Percentiles rank a stretch among this genome's conserved stretches.
Evolutionary conservation across 2,329 filamentous ascomycete genomes (phyloP).

Genomic region (Furcasterigmium furcatum): DNA sequence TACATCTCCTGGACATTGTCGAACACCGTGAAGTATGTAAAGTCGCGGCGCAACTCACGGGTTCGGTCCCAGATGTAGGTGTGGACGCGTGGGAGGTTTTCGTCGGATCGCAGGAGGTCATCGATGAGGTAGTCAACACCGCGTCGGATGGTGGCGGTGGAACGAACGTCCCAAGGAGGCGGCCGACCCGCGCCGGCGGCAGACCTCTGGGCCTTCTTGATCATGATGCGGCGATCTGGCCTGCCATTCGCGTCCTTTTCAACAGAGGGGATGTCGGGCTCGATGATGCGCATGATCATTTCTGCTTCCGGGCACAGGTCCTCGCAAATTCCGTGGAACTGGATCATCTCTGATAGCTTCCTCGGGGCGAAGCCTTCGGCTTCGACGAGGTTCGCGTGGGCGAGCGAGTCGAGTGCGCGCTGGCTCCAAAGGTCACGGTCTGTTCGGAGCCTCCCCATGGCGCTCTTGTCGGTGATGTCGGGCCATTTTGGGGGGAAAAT

Average conservation of each 20-base stretch:
- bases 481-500: slow-evolving; percentile 51
- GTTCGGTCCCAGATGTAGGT: slow-evolving; percentile 68
- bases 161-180: slow-evolving; percentile 65
- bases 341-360: too few relatives aligned
- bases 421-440: slow-evolving; percentile 55
- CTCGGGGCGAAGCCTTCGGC: too few relatives aligned
- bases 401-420: slow-evolving; percentile 53
- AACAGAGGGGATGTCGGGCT: slow-evolving; percentile 53
- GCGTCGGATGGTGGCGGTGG: slow-evolving; percentile 52
- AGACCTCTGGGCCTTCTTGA: slow-evolving; percentile 65
- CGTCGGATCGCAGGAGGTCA: slow-evolving; percentile 52
- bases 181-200: slow-evolving; percentile 66
- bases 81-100: slow-evolving; percentile 52
- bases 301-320: slow-evolving; percentile 70
- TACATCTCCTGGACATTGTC: slow-evolving; percentile 54
- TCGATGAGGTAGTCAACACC: slow-evolving; percentile 64
- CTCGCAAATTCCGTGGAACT: slow-evolving; percentile 66
- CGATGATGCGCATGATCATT: slow-evolving; percentile 58
- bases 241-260: slow-evolving; percentile 49
- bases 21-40: slow-evolving; percentile 65
- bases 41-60: slow-evolving; percentile 64
- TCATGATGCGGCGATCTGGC: slow-evolving; percentile 52
- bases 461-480: slow-evolving; percentile 33
- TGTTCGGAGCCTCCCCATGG: slow-evolving; percentile 53
- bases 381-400: slow-evolving; percentile 54